Conservation (phyloP, 176 grass and related monocot species). For the Rhynchospora tenuis region DNA sequence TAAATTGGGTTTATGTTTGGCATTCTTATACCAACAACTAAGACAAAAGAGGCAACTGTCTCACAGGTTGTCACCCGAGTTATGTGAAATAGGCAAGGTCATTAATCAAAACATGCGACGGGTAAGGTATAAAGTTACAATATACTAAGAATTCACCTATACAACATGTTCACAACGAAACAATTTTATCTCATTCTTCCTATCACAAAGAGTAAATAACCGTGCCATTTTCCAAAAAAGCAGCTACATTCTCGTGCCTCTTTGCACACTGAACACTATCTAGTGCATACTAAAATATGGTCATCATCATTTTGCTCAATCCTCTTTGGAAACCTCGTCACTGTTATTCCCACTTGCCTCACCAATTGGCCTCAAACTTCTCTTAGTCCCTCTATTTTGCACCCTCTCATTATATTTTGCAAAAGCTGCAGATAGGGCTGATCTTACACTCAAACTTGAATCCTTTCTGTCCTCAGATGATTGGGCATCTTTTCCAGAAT, state of each 20-base stretch:
- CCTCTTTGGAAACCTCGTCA: conserved; percentile 22
- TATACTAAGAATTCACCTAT: not conserved
- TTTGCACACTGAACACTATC: not conserved
- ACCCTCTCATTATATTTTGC: conserved; percentile 70
- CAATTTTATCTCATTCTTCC: not conserved
- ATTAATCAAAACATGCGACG: not conserved
- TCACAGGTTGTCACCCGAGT: not conserved
- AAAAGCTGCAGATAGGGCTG: conserved; percentile 63
- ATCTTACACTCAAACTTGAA: conserved; percentile 42
- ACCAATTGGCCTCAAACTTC: conserved; percentile 1
- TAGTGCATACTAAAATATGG: not conserved
- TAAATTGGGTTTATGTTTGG: not conserved
- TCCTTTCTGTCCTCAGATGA: conserved; percentile 34
- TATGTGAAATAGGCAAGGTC: not conserved
- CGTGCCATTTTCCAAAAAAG: not conserved
- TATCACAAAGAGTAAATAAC: not conserved
- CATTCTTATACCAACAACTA: not conserved
- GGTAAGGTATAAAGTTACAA: not conserved
- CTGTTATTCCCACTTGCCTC: conserved; percentile 26
- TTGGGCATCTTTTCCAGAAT: conserved; percentile 19
- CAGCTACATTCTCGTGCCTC: not conserved
- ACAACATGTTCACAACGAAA: not conserved
- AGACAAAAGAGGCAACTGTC: not conserved
- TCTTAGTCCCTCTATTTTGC: conserved; percentile 24
- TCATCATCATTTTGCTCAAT: conserved; percentile 22